phyloP scores from a whole-genome alignment of 495 filamentous ascomycete species.

The Beverwykella pulmonaria region DNA sequence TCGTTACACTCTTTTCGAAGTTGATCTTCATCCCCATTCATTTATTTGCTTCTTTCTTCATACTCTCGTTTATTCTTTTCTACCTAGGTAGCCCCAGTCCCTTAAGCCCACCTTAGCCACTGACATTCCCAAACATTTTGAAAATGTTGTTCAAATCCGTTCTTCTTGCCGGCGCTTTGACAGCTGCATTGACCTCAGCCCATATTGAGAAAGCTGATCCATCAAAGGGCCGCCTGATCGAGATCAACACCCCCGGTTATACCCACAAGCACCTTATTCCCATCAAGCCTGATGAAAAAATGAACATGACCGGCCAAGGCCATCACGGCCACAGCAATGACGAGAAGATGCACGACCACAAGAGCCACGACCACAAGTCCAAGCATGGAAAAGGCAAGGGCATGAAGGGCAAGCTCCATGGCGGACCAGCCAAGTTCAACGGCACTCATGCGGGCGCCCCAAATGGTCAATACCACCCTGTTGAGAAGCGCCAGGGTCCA shows the following conservation, averaged over 20 bases:
- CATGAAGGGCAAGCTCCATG: neutral
- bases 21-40: neutral
- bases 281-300: neutral
- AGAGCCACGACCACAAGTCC: neutral
- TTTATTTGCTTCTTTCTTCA: neutral
- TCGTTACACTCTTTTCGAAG: neutral
- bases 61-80: neutral
- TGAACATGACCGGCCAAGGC: neutral
- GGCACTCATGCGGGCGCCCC: neutral
- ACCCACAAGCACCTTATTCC: neutral
- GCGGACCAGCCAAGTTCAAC: neutral
- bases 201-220: neutral
- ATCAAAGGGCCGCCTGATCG: neutral
- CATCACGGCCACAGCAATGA: neutral
- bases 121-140: neutral
- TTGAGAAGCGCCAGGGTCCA: neutral
- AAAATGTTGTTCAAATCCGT: neutral
- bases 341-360: neutral
- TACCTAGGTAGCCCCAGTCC: neutral
- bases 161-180: neutral
- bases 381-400: neutral
- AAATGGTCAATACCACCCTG: neutral
- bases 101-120: neutral
- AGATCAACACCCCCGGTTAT: neutral
- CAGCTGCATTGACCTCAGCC: neutral